phyloP scores from a whole-genome alignment of 2,329 filamentous ascomycete genomes.

The Colletotrichum agaves region DNA sequence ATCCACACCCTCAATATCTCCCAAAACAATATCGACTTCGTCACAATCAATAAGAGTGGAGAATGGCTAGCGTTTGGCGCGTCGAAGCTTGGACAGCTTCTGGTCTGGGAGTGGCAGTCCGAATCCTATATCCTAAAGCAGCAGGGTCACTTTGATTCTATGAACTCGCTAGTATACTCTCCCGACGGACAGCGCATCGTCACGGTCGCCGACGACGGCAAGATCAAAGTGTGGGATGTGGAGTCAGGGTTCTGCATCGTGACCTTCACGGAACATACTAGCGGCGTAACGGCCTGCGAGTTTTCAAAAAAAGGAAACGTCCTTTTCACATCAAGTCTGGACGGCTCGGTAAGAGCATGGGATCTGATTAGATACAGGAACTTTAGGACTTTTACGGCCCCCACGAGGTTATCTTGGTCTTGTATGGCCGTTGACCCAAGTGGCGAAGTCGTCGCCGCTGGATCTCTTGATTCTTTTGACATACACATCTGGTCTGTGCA shows the following conservation, averaged over 20 bases:
- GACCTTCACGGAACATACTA: conserved; percentile 96
- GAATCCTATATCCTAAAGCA: conserved; percentile 99
- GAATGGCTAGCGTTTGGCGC: conserved; percentile 98
- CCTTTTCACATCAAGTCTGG: conserved; percentile 92
- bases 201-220: conserved; percentile 94
- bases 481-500: conserved; percentile 99
- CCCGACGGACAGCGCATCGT: conserved; percentile 94
- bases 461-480: conserved; percentile 95
- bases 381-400: conserved; percentile 96
- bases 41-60: conserved; percentile 92
- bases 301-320: conserved; percentile 97
- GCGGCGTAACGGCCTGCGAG: conserved; percentile 92
- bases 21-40: conserved; percentile 94
- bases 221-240: conserved; percentile 98
- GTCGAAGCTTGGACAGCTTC: conserved; percentile 91
- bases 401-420: conserved; percentile 89
- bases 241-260: conserved; percentile 97
- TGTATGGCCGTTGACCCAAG: conserved; percentile 97
- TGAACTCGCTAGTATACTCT: conserved; percentile 93
- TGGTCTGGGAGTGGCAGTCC: conserved; percentile 99
- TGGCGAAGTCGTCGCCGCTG: conserved; percentile 94
- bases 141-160: conserved; percentile 95
- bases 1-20: conserved; percentile 95
- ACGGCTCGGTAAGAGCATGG: conserved; percentile 95
- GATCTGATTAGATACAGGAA: conserved; percentile 96